Evolutionary conservation across 2,329 filamentous ascomycete genomes (phyloP), one percentile per base, ranked within the genome.

Genomic region (Paramyrothecium sp.): DNA sequence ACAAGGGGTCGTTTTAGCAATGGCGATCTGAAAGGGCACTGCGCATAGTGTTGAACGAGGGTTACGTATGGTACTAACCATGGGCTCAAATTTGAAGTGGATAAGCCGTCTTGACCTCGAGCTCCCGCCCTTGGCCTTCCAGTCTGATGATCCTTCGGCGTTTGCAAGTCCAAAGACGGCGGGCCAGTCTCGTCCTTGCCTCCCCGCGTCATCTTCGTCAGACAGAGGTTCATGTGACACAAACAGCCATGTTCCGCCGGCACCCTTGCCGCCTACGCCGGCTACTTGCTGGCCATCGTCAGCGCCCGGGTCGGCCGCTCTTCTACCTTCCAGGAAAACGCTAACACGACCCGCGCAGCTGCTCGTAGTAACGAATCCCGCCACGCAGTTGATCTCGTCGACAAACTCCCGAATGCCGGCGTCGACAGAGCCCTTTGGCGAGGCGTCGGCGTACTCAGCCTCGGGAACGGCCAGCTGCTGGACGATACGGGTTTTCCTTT

Each of bases 31-130:
- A n/a, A 26, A 30, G 13, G 30, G 48, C 55, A 33, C 34, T 48
- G 10, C 54, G 34, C 44, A 53, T 61, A 54, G 55, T 54, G 54
- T 57, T 53, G 48, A 54, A 54, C 20, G 46, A 54, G 58, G 44
- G 20, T 41, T 58, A 65, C 83, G 55, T 16, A 19, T n/a, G n/a
- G 49, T 64, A 70, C 86, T 70, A 81, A 96, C 93, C 92, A 97
- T 92, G 4, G 93, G 92, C 71, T 97, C 93, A 69, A 96, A 97
- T 73, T 96, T 95, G 75, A 97, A 90, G 73, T 94, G 91, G 53
- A 97, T 81, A 71, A 84, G 73, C 67, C 83, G 78, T 66, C 75
- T 72, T 56, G 70, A 69, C 54, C 63, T 67, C 55, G 61, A 70
- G 41, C 59, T 60, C 22, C 26, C 51, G 21, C 7, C 30, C 20